Evolutionary conservation across 2,329 filamentous ascomycete genomes (phyloP), one percentile per base, ranked within the genome.

Genomic region (Tolypocladium amazonense): DNA sequence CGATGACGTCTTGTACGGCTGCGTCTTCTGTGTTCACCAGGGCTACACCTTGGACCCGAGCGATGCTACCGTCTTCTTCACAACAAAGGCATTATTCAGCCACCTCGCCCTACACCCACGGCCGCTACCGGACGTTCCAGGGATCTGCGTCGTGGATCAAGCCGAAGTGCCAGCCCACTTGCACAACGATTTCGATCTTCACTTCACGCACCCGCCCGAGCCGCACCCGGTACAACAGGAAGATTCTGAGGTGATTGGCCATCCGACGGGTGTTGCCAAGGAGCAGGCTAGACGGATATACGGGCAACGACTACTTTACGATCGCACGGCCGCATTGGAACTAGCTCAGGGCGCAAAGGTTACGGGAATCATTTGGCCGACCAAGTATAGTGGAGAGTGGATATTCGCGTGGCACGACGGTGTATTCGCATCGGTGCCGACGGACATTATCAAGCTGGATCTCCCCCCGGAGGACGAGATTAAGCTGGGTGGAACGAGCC

Each of bases 401-500:
- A 76, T 76, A n/a, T 74, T 82, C 60, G 82, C 79, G 2, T 83
- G 81, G 75, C 81, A 85, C 62, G 81, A 84, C 61, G 81, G 80
- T 0, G 66, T 73, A 1, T 76, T 76, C 50, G 81, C 79, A 0
- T 79, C 77, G 1, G 76, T 82, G 57, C 79, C 82, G 38, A 70
- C 73, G 52, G 80, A 83, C 50, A 68, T 77, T 0, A 67, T 83
- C 50, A 77, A 74, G 62, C 67, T 84, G 8, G 77, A 81, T 50
- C 70, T 73, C 20, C 81, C 81, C 14, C 74, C 77, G 1, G 68
- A 72, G 23, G 70, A 68, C 27, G 77, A 83, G 62, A 72, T 83
- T 20, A 76, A 72, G 37, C 76, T 78, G 69, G 74, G 75, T 6
- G 76, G 74, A 14, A 73, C 74, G 39, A 81, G 77, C 59, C 75